Evolutionary conservation across 2,329 filamentous ascomycete species (phyloP).

Genomic region (Fusarium illudens): DNA sequence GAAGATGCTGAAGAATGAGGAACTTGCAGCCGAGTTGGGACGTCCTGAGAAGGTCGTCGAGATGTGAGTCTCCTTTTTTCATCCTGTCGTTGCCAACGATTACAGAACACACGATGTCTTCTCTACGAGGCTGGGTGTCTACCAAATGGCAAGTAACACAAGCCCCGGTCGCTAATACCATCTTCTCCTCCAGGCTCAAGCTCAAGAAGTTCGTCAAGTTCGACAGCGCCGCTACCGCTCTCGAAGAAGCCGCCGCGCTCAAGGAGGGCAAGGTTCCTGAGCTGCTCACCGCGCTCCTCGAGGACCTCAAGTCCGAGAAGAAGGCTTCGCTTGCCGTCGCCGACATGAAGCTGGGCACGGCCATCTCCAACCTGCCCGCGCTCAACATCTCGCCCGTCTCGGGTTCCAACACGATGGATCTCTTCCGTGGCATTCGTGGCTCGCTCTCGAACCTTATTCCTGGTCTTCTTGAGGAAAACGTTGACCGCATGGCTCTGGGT

Average conservation of each 20-base stretch:
- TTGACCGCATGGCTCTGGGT: constrained; percentile 94
- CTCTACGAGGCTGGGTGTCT: constrained; percentile 6
- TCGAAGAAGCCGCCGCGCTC: constrained; percentile 88
- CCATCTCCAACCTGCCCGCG: constrained; percentile 90
- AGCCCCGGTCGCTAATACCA: constrained; percentile 10
- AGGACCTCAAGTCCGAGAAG: constrained; percentile 95
- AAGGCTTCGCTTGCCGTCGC: constrained; percentile 94
- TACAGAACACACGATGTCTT: constrained; percentile 8
- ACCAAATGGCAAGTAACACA: constrained; percentile 1
- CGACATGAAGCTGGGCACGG: constrained; percentile 88
- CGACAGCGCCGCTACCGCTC: constrained; percentile 87
- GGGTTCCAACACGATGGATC: constrained; percentile 67
- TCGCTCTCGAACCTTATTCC: constrained; percentile 91
- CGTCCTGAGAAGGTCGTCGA: constrained; percentile 86
- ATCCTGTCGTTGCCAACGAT: constrained; percentile 1
- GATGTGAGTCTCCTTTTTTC: constrained; percentile 66
- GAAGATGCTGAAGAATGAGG: constrained; percentile 92
- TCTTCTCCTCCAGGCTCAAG: constrained; percentile 72
- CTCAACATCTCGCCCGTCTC: constrained; percentile 87
- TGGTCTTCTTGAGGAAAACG: constrained; percentile 82
- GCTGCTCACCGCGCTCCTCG: constrained; percentile 81
- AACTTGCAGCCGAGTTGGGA: constrained; percentile 76
- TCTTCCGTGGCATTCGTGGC: constrained; percentile 94
- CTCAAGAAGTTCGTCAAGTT: constrained; percentile 98
- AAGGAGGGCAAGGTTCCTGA: constrained; percentile 96